Evolutionary conservation across 192 early-diverging fungal species (phyloP).

Genomic region (Backusella tarrabulga): DNA sequence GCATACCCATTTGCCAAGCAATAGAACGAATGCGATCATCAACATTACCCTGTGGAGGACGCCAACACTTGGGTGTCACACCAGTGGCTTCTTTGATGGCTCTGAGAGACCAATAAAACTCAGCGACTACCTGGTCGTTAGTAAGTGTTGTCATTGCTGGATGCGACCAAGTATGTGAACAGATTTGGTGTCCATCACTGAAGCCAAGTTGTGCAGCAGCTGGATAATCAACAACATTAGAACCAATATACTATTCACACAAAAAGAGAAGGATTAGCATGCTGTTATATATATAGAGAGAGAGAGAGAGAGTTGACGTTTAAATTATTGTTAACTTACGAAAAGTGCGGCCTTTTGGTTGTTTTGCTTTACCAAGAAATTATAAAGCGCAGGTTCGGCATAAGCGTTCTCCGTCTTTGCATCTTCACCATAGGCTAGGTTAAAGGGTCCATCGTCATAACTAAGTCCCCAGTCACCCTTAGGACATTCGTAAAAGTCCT

Average conservation of each 20-base stretch:
- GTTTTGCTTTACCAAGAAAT: slow-evolving; percentile 12
- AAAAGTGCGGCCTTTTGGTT: slow-evolving; percentile 13
- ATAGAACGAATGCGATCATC: slow-evolving; percentile 44
- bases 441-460: slow-evolving; percentile 26
- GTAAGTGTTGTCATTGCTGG: slow-evolving; percentile 42
- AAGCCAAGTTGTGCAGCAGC: slow-evolving; percentile 27
- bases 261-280: slow-evolving; percentile 7
- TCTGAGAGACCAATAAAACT: slow-evolving; percentile 39
- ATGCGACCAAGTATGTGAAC: slow-evolving; percentile 62
- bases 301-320: neutral
- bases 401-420: neutral
- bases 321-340: neutral
- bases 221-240: slow-evolving; percentile 33
- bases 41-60: slow-evolving; percentile 49
- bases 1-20: slow-evolving; percentile 29
- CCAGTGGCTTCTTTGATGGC: slow-evolving; percentile 46
- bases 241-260: slow-evolving; percentile 28
- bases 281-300: neutral
- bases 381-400: slow-evolving; percentile 26
- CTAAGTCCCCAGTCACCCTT: slow-evolving; percentile 18
- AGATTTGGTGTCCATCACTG: slow-evolving; percentile 52
- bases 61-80: slow-evolving; percentile 37
- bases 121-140: slow-evolving; percentile 45
- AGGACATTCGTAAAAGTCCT: slow-evolving; percentile 22
- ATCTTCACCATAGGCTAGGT: slow-evolving; percentile 4